Conservation (phyloP, 257 asterid genomes). For the Leptodermis oblonga region DNA sequence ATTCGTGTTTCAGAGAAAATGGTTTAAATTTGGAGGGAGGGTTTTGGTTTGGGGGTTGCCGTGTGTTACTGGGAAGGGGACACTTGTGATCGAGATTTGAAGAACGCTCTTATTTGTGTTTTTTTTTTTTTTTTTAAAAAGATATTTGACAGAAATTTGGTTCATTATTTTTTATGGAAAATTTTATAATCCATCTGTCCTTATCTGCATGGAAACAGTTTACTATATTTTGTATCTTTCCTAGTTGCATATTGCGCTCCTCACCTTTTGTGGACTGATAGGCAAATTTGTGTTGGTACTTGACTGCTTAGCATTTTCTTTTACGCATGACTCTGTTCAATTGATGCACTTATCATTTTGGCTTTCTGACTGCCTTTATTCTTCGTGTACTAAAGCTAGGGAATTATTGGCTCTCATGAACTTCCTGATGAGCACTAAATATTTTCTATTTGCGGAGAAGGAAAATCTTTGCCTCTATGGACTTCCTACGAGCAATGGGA, state of each 20-base stretch:
- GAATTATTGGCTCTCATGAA: not conserved
- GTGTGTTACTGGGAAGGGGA: too few relatives aligned
- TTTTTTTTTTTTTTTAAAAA: too few relatives aligned
- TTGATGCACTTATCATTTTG: not conserved
- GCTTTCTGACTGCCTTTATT: not conserved
- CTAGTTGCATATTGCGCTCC: not conserved
- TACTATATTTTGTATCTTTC: not conserved
- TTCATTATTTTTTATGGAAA: not conserved
- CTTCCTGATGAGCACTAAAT: not conserved
- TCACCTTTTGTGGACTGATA: not conserved
- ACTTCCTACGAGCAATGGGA: slow-evolving; percentile 69
- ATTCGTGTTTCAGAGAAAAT: too few relatives aligned
- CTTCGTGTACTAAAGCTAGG: not conserved
- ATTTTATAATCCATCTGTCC: not conserved
- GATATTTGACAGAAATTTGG: not conserved
- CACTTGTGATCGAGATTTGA: not conserved
- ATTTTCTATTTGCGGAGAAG: slow-evolving; percentile 43
- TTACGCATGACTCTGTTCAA: not conserved
- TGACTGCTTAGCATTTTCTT: not conserved
- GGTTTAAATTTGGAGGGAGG: too few relatives aligned
- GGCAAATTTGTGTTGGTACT: not conserved
- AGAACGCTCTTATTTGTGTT: not conserved
- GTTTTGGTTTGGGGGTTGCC: too few relatives aligned
- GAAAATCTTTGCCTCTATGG: slow-evolving; percentile 80
- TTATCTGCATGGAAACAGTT: not conserved